These are phyloP conservation scores for Dipteronia dyeriana DNA, from an alignment of 345 rosid species.

Conservation along the genomic window DNA sequence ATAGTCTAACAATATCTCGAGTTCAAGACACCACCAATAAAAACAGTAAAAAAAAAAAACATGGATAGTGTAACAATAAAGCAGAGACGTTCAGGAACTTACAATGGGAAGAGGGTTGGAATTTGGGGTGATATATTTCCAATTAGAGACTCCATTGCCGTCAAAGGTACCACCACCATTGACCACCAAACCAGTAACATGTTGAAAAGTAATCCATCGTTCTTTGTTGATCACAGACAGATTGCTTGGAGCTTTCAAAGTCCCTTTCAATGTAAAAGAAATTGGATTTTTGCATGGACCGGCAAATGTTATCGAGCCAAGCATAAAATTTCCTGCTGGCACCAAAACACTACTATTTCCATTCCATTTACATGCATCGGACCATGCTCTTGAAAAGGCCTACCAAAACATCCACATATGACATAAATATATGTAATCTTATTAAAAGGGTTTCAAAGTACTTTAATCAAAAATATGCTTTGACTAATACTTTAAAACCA, in stretches of 20 bases:
- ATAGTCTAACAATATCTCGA: no score
- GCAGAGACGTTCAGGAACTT: neutral
- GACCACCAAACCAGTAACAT: neutral
- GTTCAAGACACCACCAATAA: no score
- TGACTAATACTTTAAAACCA: no score
- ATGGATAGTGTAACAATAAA: no score
- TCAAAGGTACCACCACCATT: neutral
- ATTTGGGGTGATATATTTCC: neutral
- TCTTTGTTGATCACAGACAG: neutral
- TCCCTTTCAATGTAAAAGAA: neutral
- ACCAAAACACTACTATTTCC: conserved; percentile 18
- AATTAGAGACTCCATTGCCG: neutral
- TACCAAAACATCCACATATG: neutral
- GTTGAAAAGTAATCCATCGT: neutral
- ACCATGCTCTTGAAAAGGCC: conserved; percentile 34
- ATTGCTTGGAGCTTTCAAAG: neutral
- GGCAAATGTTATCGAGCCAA: conserved; percentile 1
- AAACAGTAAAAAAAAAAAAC: no score
- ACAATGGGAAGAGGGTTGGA: neutral
- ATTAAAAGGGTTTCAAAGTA: no score
- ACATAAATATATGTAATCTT: no score
- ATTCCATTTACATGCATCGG: conserved; percentile 15
- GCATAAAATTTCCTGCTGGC: conserved; percentile 30
- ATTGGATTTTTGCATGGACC: conserved; percentile 42
- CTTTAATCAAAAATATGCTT: no score